Evolutionary conservation across 805 yeast species (phyloP).

Genomic region (Cephaloascus albidus): DNA sequence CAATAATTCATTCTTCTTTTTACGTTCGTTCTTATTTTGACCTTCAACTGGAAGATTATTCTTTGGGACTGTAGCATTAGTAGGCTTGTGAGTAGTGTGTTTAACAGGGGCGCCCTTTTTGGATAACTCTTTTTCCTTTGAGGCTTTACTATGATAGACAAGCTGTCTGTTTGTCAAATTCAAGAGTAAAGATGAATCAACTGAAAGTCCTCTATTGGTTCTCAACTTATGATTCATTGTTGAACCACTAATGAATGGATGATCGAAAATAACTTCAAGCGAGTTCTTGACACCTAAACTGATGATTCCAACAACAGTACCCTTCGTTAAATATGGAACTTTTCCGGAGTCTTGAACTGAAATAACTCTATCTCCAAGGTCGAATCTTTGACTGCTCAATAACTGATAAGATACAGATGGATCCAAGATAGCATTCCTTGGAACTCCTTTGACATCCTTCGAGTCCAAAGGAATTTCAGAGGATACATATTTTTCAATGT

Average conservation of each 20-base stretch:
- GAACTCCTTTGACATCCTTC: constrained; percentile 70
- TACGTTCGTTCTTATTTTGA: constrained; percentile 1
- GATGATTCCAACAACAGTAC: constrained; percentile 71
- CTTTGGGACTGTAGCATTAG: no score
- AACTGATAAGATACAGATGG: constrained; percentile 65
- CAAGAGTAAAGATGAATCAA: constrained; percentile 74
- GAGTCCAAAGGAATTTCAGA: constrained; percentile 33
- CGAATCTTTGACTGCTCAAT: constrained; percentile 67
- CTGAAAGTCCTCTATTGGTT: constrained; percentile 74
- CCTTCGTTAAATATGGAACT: constrained; percentile 79
- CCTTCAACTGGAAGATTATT: neutral
- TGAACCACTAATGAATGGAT: constrained; percentile 75
- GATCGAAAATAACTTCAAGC: constrained; percentile 77
- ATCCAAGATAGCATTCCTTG: constrained; percentile 71
- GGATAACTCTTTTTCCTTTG: constrained; percentile 25
- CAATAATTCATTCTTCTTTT: constrained; percentile 3
- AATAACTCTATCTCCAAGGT: constrained; percentile 83
- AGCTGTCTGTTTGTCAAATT: constrained; percentile 71
- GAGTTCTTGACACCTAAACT: constrained; percentile 54
- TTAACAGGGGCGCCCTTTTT: constrained; percentile 4
- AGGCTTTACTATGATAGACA: constrained; percentile 64
- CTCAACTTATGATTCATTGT: constrained; percentile 67
- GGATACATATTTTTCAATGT: constrained; percentile 36
- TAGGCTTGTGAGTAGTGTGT: constrained; percentile 1
- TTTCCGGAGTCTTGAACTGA: constrained; percentile 83